Evolutionary conservation across 1,139 yeast genomes (phyloP), one percentile per base, ranked within the genome.

Genomic region (Scheffersomyces cryptocercus): DNA sequence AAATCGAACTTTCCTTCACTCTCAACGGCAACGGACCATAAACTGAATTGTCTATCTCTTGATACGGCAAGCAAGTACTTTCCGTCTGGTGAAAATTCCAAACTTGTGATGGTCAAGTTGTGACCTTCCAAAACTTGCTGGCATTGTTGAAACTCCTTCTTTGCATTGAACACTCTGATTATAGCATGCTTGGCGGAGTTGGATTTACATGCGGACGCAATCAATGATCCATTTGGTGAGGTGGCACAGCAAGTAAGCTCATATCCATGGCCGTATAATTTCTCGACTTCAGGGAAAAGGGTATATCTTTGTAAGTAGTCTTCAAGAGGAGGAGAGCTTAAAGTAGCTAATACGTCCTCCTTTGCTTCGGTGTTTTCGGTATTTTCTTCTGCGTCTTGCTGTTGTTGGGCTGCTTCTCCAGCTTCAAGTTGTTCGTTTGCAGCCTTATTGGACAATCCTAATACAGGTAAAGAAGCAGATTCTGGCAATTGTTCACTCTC

Each of bases 261-360:
- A 65, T 90, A 95, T 11, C 99, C 99, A 63, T 95, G 99, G 0
- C 99, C 99, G 58, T 93, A 95, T 39, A 95, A 68, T 61, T 95
- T 95, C 57, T 95, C 99, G 43, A 85, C 68, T 61, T 95, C 99
- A 0, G 99, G 99, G 84, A 95, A 95, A 45, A 95, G 74, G 0
- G 98, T 88, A 59, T 85, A 88, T 56, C 98, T 76, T 63, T 95
- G 99, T 33, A 95, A 73, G 49, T 88, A 88, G 57, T 90, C 96
- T 61, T 91, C 98, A 41, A 85, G 67, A 1, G 97, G 97, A 4
- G 96, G 96, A 1, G 67, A 59, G 0, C 53, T 50, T 40, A 86
- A 65, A 1, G 72, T 59, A 2, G 75, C 65, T 36, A 82, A 64
- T 4, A 75, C 62, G 36, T 78, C 82, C 33, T 64, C 75, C 64